Percentiles rank a stretch among this genome's conserved stretches.
These are phyloP conservation scores for Pholiota molesta DNA, from an alignment of 768 basidiomycete genomes.

Conservation along the genomic window DNA sequence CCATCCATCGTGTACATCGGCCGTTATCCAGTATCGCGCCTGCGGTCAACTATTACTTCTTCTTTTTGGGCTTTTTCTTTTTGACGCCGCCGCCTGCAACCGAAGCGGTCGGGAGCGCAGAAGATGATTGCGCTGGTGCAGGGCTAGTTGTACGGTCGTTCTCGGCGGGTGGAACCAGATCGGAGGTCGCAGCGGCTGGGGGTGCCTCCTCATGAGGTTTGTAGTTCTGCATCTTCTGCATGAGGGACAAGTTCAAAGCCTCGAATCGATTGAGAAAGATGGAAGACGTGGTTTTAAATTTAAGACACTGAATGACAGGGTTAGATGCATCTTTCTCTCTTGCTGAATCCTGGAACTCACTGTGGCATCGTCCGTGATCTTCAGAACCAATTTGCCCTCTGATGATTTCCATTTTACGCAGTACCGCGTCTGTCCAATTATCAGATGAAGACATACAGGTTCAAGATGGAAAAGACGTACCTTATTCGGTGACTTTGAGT, in stretches of 20 bases:
- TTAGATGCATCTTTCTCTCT: not conserved
- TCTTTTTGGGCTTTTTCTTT: conserved; percentile 87
- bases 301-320: conserved; percentile 70
- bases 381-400: conserved; percentile 87
- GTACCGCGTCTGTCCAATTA: conserved; percentile 71
- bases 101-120: conserved; percentile 32
- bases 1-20: not conserved
- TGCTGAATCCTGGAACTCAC: conserved; percentile 46
- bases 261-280: conserved; percentile 98
- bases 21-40: not conserved
- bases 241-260: conserved; percentile 81
- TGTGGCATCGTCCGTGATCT: conserved; percentile 89
- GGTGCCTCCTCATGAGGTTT: conserved; percentile 33
- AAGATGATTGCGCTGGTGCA: conserved; percentile 30
- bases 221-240: conserved; percentile 84
- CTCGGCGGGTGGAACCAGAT: conserved; percentile 19
- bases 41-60: conserved; percentile 45
- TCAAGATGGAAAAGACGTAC: conserved; percentile 44
- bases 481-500: conserved; percentile 75
- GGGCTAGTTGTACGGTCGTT: conserved; percentile 28
- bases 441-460: not conserved
- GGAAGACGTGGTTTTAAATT: conserved; percentile 94
- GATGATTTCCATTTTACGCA: conserved; percentile 89
- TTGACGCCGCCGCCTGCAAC: conserved; percentile 64
- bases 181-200: conserved; percentile 24